phyloP scores from a whole-genome alignment of 768 basidiomycete genomes.

The Termitomyces sp. region DNA sequence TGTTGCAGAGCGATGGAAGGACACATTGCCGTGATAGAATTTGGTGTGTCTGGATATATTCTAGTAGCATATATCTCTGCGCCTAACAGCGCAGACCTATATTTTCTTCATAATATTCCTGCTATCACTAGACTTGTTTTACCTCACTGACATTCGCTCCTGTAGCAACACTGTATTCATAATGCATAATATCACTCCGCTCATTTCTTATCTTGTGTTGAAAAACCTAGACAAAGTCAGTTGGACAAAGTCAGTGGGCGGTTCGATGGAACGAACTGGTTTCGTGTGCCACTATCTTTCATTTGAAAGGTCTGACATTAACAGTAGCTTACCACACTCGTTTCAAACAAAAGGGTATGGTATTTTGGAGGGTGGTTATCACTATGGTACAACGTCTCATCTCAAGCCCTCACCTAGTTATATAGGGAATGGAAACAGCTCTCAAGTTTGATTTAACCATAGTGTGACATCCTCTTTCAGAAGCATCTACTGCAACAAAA shows the following conservation, averaged over 20 bases:
- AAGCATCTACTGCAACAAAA: no score
- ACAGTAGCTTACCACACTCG: no score
- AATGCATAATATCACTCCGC: constrained; percentile 10
- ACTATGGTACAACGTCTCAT: no score
- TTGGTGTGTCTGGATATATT: constrained; percentile 4
- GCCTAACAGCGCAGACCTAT: neutral
- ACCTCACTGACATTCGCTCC: constrained; percentile 6
- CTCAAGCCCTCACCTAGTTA: no score
- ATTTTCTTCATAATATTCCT: constrained; percentile 1
- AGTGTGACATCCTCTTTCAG: no score
- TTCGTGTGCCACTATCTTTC: no score
- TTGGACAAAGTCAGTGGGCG: no score
- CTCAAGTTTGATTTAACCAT: no score
- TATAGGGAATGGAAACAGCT: no score
- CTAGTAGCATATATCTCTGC: neutral
- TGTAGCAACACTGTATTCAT: constrained; percentile 14
- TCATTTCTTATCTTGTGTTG: neutral
- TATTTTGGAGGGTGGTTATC: no score
- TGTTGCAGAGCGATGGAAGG: constrained; percentile 61
- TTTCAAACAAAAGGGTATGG: no score
- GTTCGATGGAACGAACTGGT: neutral
- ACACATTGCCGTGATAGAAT: constrained; percentile 28
- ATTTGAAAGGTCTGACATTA: neutral
- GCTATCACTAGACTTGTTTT: constrained; percentile 10
- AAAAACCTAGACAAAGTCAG: no score